Percentiles rank a stretch among this genome's conserved stretches.
Conservation (phyloP, 768 basidiomycete species). For the Hygrocybe coccinea region DNA sequence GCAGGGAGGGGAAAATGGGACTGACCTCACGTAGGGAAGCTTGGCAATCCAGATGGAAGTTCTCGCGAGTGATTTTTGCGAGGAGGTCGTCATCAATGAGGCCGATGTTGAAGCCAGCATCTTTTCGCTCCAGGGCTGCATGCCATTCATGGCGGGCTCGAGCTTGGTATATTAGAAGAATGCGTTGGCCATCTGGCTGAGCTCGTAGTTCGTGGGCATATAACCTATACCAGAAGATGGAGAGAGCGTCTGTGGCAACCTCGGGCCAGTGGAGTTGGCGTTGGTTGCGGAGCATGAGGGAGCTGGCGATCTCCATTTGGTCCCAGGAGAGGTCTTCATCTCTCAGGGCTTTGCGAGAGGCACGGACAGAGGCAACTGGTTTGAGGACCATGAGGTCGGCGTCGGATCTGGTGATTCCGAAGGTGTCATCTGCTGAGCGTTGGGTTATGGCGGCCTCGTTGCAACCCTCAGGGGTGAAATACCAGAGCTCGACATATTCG, state of each 20-base stretch:
- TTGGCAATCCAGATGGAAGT: background rate
- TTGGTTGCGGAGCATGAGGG: background rate
- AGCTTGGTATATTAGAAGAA: slow-evolving; percentile 10
- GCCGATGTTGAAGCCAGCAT: slow-evolving; percentile 9
- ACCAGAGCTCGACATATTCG: slow-evolving; percentile 13
- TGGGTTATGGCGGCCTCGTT: background rate
- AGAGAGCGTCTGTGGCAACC: slow-evolving; percentile 4
- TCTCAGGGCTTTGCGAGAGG: slow-evolving; percentile 8
- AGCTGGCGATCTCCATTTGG: slow-evolving; percentile 18
- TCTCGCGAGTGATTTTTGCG: background rate
- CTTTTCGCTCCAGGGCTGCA: background rate
- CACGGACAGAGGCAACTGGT: slow-evolving; percentile 12
- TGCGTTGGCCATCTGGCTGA: slow-evolving; percentile 3
- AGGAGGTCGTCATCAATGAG: background rate
- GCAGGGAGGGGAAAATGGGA: background rate
- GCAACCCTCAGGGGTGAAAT: slow-evolving; percentile 12
- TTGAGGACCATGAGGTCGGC: slow-evolving; percentile 8
- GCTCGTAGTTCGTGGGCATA: slow-evolving; percentile 8
- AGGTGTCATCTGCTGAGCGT: slow-evolving; percentile 7
- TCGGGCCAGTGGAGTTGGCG: slow-evolving; percentile 8
- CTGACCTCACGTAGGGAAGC: background rate
- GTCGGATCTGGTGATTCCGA: slow-evolving; percentile 10
- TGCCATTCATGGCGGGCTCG: slow-evolving; percentile 13
- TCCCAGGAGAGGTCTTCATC: slow-evolving; percentile 19
- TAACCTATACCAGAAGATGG: slow-evolving; percentile 11